A percentile compares a stretch with the other conserved stretches of the same genome.
These are phyloP conservation scores for Fragaria nilgerrensis DNA, from an alignment of 306 rosid genomes.

Conservation along the genomic window DNA sequence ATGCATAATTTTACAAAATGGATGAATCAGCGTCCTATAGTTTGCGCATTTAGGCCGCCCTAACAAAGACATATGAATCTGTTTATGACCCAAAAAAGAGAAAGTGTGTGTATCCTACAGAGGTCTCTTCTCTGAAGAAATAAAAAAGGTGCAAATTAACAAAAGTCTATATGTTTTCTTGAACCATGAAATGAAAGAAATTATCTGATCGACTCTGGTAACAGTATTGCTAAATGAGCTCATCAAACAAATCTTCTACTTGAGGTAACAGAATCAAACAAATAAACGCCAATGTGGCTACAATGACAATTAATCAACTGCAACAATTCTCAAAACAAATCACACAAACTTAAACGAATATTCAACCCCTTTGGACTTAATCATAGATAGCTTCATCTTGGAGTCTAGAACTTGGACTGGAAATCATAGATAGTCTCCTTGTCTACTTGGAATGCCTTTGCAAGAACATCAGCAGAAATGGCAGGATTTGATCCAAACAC, in stretches of 20 bases:
- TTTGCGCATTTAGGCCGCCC: neutral
- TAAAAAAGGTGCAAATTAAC: neutral
- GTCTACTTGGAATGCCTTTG: neutral
- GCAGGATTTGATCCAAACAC: neutral
- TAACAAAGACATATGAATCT: neutral
- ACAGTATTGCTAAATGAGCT: neutral
- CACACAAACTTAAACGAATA: neutral
- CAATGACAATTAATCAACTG: neutral
- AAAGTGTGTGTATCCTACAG: too few species aligned
- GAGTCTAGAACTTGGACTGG: conserved; percentile 29
- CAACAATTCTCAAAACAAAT: neutral
- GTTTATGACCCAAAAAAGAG: neutral
- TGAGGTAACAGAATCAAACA: neutral
- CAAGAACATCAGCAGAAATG: neutral
- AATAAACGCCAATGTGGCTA: neutral
- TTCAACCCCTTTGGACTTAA: neutral
- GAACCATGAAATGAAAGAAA: neutral
- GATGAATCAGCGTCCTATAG: too few species aligned
- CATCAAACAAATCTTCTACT: neutral
- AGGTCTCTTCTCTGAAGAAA: neutral
- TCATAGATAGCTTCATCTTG: neutral
- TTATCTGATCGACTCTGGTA: neutral
- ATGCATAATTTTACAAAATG: too few species aligned
- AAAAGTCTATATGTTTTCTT: neutral
- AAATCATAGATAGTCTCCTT: too few species aligned